Percentiles rank a stretch among this genome's conserved stretches.
Conservation (phyloP, 805 yeast genomes). For the Sugiyamaella chiloensis region DNA sequence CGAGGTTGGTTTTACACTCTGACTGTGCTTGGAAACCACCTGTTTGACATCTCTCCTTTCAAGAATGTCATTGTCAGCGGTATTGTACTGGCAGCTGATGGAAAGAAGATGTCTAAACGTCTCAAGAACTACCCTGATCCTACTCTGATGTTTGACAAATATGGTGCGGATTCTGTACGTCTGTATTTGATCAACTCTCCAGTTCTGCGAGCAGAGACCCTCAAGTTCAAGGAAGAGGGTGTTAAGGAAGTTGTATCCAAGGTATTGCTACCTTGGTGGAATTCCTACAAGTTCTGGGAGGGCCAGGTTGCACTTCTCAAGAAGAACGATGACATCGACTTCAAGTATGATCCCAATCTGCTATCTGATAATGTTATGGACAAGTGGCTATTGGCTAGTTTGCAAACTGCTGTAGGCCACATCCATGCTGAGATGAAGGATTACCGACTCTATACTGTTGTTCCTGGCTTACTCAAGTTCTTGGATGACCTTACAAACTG, state of each 20-base stretch:
- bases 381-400: slow-evolving; percentile 93
- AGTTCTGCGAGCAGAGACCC: slow-evolving; percentile 91
- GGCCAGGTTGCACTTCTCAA: slow-evolving; percentile 84
- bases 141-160: slow-evolving; percentile 67
- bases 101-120: slow-evolving; percentile 98
- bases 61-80: slow-evolving; percentile 94
- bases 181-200: slow-evolving; percentile 96
- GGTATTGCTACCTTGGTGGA: slow-evolving; percentile 98
- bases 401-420: slow-evolving; percentile 82
- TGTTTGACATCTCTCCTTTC: slow-evolving; percentile 90
- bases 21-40: slow-evolving; percentile 91
- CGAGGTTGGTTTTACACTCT: slow-evolving; percentile 99
- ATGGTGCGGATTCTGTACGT: slow-evolving; percentile 98
- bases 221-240: slow-evolving; percentile 98
- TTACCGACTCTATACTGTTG: slow-evolving; percentile 92
- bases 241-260: slow-evolving; percentile 96
- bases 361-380: slow-evolving; percentile 90
- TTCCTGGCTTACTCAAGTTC: slow-evolving; percentile 82
- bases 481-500: slow-evolving; percentile 96
- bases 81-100: slow-evolving; percentile 95
- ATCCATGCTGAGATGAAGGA: slow-evolving; percentile 87
- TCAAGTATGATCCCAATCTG: slow-evolving; percentile 63
- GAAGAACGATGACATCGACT: slow-evolving; percentile 69
- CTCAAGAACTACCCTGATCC: slow-evolving; percentile 98
- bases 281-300: slow-evolving; percentile 92